Percentiles rank a stretch among this genome's conserved stretches.
These are phyloP conservation scores for Penicillium sp. DNA, from an alignment of 2,329 filamentous ascomycete species.

Conservation along the genomic window DNA sequence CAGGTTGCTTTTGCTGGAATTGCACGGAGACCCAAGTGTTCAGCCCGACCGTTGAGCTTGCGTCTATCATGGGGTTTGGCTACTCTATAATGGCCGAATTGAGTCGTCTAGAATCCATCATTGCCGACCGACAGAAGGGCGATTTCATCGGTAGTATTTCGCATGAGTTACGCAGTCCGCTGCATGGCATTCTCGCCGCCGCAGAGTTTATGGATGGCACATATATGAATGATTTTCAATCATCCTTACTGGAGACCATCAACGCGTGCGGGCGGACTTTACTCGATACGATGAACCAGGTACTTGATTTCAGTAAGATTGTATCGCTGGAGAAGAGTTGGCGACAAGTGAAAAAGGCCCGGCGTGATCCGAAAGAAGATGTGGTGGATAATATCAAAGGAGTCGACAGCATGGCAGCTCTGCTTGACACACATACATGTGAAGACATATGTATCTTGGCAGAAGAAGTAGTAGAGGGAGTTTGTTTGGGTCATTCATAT, in stretches of 20 bases:
- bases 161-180: conserved; percentile 41
- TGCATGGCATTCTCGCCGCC: conserved; percentile 41
- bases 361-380: conserved; percentile 23
- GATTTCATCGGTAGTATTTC: conserved; percentile 44
- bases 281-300: conserved; percentile 43
- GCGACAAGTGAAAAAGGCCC: conserved; percentile 29
- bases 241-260: conserved; percentile 36
- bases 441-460: conserved; percentile 46
- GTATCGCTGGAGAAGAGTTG: conserved; percentile 35
- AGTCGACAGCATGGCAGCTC: conserved; percentile 28
- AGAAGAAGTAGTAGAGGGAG: conserved; percentile 55
- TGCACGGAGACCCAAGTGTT: conserved; percentile 34
- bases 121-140: conserved; percentile 41
- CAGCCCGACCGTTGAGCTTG: conserved; percentile 34
- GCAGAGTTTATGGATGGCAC: conserved; percentile 40
- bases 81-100: conserved; percentile 43
- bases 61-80: conserved; percentile 39
- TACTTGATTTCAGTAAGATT: conserved; percentile 53
- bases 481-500: conserved; percentile 48
- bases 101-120: conserved; percentile 39
- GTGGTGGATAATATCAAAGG: conserved; percentile 18
- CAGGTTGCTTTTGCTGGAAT: conserved; percentile 44
- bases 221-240: conserved; percentile 37
- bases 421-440: conserved; percentile 30
- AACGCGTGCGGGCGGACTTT: conserved; percentile 41